A percentile compares a stretch with the other conserved stretches of the same genome.
These are phyloP conservation scores for Blastobotrys peoriensis DNA, from an alignment of 805 yeast species.

Conservation along the genomic window DNA sequence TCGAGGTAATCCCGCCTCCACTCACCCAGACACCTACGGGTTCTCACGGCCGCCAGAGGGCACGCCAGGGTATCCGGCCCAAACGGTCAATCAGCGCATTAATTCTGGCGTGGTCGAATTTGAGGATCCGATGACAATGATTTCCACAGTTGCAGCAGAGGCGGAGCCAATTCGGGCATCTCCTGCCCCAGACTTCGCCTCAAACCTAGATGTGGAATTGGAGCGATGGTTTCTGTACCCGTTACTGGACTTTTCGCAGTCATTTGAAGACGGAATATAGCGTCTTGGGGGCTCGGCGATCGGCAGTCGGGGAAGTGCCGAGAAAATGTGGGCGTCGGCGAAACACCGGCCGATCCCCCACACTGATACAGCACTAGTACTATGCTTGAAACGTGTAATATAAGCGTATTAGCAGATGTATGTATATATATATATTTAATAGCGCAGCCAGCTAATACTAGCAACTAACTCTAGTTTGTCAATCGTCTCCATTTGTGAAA, in stretches of 20 bases:
- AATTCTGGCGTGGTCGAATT: not conserved
- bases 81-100: not conserved
- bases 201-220: conserved; percentile 3
- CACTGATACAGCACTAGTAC: no score
- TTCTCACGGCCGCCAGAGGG: not conserved
- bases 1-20: not conserved
- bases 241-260: no score
- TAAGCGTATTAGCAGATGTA: not conserved
- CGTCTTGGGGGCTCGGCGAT: no score
- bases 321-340: no score
- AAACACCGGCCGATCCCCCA: no score
- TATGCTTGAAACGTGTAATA: no score
- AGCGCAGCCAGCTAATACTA: not conserved
- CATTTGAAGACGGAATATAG: no score
- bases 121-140: not conserved
- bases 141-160: conserved; percentile 2
- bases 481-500: no score
- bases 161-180: conserved; percentile 1
- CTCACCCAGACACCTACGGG: not conserved
- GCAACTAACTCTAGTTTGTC: no score
- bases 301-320: no score
- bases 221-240: conserved; percentile 8
- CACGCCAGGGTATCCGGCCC: not conserved
- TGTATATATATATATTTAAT: not conserved
- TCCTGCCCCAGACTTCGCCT: not conserved